phyloP scores from a whole-genome alignment of 2,329 filamentous ascomycete genomes.

The Fonsecaea pedrosoi region DNA sequence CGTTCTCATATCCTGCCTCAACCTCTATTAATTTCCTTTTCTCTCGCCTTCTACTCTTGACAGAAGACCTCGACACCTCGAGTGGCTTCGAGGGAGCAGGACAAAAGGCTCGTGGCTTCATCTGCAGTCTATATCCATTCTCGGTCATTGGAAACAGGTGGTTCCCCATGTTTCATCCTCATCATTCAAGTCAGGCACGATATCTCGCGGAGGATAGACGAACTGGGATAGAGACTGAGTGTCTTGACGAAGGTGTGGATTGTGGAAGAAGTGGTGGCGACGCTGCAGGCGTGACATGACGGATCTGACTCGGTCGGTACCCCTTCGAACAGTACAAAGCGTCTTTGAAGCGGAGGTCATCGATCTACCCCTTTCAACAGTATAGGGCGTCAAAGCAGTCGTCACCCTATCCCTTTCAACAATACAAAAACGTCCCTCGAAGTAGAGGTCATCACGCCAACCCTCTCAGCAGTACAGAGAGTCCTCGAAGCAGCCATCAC shows the following conservation, averaged over 20 bases:
- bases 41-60: conserved; percentile 50
- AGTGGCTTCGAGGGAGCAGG: conserved; percentile 59
- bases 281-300: conserved; percentile 52
- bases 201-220: conserved; percentile 71
- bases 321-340: too few species aligned
- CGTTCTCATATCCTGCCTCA: conserved; percentile 67
- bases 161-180: conserved; percentile 79
- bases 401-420: too few species aligned
- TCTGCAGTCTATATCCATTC: conserved; percentile 72
- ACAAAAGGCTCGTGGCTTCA: conserved; percentile 77
- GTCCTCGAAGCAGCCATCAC: too few species aligned
- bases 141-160: conserved; percentile 85
- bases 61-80: conserved; percentile 50
- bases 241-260: conserved; percentile 73
- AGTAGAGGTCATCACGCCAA: too few species aligned
- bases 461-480: too few species aligned
- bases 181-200: conserved; percentile 85
- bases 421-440: too few species aligned
- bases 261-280: conserved; percentile 56
- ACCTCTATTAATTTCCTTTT: conserved; percentile 58
- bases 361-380: too few species aligned
- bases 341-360: too few species aligned
- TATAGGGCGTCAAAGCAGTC: too few species aligned
- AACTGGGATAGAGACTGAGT: conserved; percentile 84
- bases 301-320: conserved; percentile 59